A percentile compares a stretch with the other conserved stretches of the same genome.
Conservation (phyloP, 2,329 filamentous ascomycete genomes). For the Calonectria fujianensis region DNA sequence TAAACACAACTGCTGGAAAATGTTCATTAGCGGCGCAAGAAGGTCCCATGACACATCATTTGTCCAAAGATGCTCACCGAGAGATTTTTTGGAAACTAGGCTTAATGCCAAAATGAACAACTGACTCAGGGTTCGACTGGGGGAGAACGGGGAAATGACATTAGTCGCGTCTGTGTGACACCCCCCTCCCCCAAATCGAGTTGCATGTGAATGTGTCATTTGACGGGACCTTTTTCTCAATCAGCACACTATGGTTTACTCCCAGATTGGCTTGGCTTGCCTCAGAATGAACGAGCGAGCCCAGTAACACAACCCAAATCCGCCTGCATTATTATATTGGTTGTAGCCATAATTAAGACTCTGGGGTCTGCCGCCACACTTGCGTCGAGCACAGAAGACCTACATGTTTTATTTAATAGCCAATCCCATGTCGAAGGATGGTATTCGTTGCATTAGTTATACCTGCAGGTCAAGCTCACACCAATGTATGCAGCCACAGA, state of each 20-base stretch:
- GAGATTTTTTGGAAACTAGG: not conserved
- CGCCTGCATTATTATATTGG: not conserved
- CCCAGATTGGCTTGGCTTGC: not conserved
- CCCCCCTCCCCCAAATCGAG: not conserved
- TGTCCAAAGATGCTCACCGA: conserved; percentile 23
- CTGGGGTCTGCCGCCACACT: too few relatives aligned
- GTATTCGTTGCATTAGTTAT: not conserved
- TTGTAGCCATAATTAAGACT: not conserved
- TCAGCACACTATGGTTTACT: not conserved
- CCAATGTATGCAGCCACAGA: conserved; percentile 13
- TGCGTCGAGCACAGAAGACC: not conserved
- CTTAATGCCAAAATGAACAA: conserved; percentile 6
- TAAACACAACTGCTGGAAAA: not conserved
- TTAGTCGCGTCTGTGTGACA: not conserved
- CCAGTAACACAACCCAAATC: not conserved
- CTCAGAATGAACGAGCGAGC: not conserved
- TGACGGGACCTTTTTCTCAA: not conserved
- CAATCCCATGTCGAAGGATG: not conserved
- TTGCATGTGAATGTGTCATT: not conserved
- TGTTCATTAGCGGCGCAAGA: not conserved
- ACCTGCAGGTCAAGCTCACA: not conserved
- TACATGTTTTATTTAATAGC: too few relatives aligned
- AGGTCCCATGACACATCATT: not conserved
- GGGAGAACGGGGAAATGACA: not conserved
- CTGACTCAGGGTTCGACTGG: conserved; percentile 14